These are phyloP conservation scores for Lophiotrema nucula DNA, from an alignment of 495 filamentous ascomycete genomes.

Conservation along the genomic window DNA sequence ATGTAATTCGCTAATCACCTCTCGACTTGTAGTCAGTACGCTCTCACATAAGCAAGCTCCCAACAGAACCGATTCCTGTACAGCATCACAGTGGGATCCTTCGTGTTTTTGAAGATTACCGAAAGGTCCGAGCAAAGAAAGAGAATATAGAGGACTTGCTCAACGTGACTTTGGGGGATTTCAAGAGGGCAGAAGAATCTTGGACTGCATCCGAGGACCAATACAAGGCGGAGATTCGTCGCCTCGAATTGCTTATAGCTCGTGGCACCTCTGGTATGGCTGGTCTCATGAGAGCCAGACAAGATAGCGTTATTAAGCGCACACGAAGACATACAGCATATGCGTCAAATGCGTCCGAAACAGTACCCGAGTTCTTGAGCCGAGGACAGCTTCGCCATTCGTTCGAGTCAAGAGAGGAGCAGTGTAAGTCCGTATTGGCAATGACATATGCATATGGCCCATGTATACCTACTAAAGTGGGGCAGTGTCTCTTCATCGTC, in stretches of 20 bases:
- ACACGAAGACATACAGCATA: conserved; percentile 1
- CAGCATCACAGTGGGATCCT: conserved; percentile 35
- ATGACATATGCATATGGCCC: too few species aligned
- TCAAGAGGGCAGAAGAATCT: conserved; percentile 19
- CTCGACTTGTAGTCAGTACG: conserved; percentile 19
- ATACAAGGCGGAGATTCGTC: conserved; percentile 38
- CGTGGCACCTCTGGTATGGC: conserved; percentile 34
- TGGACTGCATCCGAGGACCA: conserved; percentile 30
- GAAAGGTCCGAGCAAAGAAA: conserved; percentile 32
- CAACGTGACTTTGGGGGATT: conserved; percentile 20
- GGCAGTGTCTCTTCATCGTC: conserved; percentile 29
- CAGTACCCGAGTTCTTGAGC: too few species aligned
- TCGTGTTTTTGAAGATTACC: conserved; percentile 39
- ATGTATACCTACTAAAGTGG: neutral
- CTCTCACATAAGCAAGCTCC: conserved; percentile 26
- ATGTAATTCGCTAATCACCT: too few species aligned
- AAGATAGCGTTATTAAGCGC: conserved; percentile 34
- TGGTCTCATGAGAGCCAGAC: conserved; percentile 38
- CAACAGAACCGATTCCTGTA: conserved; percentile 28
- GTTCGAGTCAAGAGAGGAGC: too few species aligned
- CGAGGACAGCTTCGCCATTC: too few species aligned
- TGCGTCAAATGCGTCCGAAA: too few species aligned
- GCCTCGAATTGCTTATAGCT: conserved; percentile 39
- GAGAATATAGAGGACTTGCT: conserved; percentile 16
- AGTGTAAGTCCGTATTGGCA: too few species aligned